Evolutionary conservation across 495 filamentous ascomycete species (phyloP).

Genomic region (Aspergillus sclerotiicarbonarius): DNA sequence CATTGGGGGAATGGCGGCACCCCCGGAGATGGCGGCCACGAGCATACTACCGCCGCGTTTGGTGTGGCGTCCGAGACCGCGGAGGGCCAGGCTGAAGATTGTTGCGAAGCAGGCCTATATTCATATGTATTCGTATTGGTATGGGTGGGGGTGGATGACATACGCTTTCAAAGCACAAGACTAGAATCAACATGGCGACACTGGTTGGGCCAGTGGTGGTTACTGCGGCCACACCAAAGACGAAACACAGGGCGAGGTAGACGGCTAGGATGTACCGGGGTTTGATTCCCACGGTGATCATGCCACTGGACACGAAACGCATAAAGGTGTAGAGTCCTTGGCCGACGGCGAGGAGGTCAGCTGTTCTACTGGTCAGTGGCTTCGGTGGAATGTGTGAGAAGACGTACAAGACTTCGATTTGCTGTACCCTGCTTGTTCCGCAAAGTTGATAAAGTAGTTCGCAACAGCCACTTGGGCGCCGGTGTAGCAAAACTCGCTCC

Average conservation of each 20-base stretch:
- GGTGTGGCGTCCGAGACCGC: conserved; percentile 67
- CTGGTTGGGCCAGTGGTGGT: conserved; percentile 49
- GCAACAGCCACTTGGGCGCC: conserved; percentile 67
- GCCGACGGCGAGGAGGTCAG: conserved; percentile 60
- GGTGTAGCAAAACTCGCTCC: conserved; percentile 70
- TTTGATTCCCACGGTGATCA: conserved; percentile 48
- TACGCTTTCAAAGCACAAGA: conserved; percentile 66
- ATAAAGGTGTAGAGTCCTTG: conserved; percentile 66
- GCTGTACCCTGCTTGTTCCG: conserved; percentile 27
- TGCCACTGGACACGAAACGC: conserved; percentile 56
- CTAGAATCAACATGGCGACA: conserved; percentile 59
- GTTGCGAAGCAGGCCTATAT: conserved; percentile 62
- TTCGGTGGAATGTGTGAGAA: background rate
- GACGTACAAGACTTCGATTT: conserved; percentile 3
- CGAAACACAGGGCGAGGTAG: conserved; percentile 50
- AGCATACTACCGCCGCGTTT: conserved; percentile 67
- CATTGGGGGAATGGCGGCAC: conserved; percentile 66
- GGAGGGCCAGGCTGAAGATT: conserved; percentile 65
- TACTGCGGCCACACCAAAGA: conserved; percentile 59
- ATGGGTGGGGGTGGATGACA: background rate
- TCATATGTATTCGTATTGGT: background rate
- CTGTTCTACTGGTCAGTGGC: conserved; percentile 9
- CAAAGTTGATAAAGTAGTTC: conserved; percentile 53
- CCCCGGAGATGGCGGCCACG: conserved; percentile 64
- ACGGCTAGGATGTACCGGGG: conserved; percentile 51